phyloP scores from a whole-genome alignment of 2,329 filamentous ascomycete species.

The Fusarium anguioides region DNA sequence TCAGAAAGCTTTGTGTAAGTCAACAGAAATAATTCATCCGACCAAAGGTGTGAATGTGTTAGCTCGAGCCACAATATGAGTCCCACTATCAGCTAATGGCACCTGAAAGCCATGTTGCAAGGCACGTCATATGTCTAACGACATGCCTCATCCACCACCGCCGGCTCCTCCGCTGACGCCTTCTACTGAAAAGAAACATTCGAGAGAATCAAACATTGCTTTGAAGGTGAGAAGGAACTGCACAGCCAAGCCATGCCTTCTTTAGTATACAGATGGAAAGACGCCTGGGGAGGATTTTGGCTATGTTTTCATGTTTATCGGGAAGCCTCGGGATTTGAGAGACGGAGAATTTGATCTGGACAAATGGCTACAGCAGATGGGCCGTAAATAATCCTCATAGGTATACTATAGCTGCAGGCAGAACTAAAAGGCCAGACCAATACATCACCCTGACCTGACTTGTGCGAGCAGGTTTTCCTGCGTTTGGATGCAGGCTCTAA shows the following conservation, averaged over 20 bases:
- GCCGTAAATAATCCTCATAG: no score
- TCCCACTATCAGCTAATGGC: not conserved
- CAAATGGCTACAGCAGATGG: not conserved
- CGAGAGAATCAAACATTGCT: accelerated
- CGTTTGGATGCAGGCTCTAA: no score
- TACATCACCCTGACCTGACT: no score
- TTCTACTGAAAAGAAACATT: accelerated
- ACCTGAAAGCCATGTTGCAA: not conserved
- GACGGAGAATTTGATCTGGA: not conserved
- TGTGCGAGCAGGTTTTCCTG: no score
- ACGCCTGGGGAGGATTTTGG: not conserved
- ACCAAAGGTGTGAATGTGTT: no score
- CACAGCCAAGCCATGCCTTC: not conserved
- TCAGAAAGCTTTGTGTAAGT: no score
- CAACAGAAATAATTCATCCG: no score
- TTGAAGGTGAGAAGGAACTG: not conserved
- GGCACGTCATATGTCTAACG: not conserved
- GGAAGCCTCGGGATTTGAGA: not conserved
- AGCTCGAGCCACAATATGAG: no score
- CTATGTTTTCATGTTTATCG: not conserved
- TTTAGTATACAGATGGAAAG: not conserved
- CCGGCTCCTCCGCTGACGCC: not conserved
- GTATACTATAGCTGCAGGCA: no score
- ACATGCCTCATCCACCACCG: not conserved
- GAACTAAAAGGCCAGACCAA: no score